phyloP scores from a whole-genome alignment of 371 early-diverging fungal species.

The Apophysomyces sp. region DNA sequence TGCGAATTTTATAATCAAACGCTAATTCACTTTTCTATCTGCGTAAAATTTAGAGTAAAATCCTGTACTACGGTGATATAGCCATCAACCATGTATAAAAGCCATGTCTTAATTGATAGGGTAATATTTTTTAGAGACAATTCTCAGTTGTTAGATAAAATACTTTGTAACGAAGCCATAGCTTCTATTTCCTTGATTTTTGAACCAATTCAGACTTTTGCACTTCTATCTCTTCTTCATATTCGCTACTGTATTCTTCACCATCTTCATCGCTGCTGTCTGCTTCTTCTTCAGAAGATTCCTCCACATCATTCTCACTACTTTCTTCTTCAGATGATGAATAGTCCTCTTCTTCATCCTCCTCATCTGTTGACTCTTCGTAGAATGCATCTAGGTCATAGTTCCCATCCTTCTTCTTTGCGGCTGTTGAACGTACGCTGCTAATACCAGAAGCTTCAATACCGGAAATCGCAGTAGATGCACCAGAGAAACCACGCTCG shows the following conservation, averaged over 20 bases:
- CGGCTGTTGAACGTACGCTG: slow-evolving; percentile 22
- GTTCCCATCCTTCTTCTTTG: slow-evolving; percentile 43
- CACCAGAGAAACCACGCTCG: slow-evolving; percentile 11
- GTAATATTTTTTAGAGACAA: too few species aligned
- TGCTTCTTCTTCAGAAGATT: slow-evolving; percentile 17
- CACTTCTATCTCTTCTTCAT: slow-evolving; percentile 21
- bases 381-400: slow-evolving; percentile 67
- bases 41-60: too few species aligned
- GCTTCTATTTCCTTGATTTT: background rate
- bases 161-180: background rate
- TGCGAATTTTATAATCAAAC: too few species aligned
- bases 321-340: slow-evolving; percentile 20
- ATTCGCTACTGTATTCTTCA: slow-evolving; percentile 18
- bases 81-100: too few species aligned
- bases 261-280: slow-evolving; percentile 25
- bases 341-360: slow-evolving; percentile 23
- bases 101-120: too few species aligned
- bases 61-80: too few species aligned
- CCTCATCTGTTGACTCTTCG: slow-evolving; percentile 39
- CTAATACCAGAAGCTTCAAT: slow-evolving; percentile 41
- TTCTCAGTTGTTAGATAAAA: background rate
- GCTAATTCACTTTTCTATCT: too few species aligned
- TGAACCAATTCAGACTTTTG: background rate
- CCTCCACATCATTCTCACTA: slow-evolving; percentile 20
- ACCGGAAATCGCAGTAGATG: slow-evolving; percentile 46